phyloP scores from a whole-genome alignment of 2,329 filamentous ascomycete species.

The Claviceps spartinae region DNA sequence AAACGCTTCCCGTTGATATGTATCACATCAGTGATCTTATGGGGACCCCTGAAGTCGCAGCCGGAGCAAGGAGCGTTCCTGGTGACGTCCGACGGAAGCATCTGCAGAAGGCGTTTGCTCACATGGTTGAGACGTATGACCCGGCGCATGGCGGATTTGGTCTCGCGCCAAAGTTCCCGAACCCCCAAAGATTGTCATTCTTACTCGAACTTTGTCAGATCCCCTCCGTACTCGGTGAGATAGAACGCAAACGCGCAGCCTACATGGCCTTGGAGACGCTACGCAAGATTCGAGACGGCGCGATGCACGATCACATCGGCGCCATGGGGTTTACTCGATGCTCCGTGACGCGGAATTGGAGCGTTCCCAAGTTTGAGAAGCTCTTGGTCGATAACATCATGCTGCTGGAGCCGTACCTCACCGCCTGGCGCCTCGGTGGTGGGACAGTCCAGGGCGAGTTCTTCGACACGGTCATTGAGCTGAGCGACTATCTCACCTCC shows the following conservation, averaged over 20 bases:
- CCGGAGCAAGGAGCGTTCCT: background rate
- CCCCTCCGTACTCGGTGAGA: slow-evolving; percentile 66
- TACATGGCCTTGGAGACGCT: slow-evolving; percentile 74
- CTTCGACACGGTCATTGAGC: slow-evolving; percentile 63
- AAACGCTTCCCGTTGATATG: slow-evolving; percentile 14
- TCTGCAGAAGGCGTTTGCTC: slow-evolving; percentile 74
- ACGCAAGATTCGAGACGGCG: slow-evolving; percentile 51
- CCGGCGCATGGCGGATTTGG: slow-evolving; percentile 68
- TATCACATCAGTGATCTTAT: background rate
- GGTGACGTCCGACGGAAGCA: slow-evolving; percentile 63
- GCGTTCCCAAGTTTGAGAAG: slow-evolving; percentile 91
- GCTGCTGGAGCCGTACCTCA: slow-evolving; percentile 68
- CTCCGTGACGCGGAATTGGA: slow-evolving; percentile 85
- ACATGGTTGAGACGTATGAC: slow-evolving; percentile 74
- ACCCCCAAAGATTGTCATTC: slow-evolving; percentile 72
- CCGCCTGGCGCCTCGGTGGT: slow-evolving; percentile 57
- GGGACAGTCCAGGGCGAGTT: slow-evolving; percentile 51
- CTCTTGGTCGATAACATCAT: slow-evolving; percentile 89
- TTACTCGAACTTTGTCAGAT: slow-evolving; percentile 62
- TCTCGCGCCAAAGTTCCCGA: slow-evolving; percentile 75
- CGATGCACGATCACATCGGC: slow-evolving; percentile 42
- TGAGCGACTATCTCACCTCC: slow-evolving; percentile 68
- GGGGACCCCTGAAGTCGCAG: slow-evolving; percentile 3
- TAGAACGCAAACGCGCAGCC: slow-evolving; percentile 59
- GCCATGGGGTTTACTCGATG: slow-evolving; percentile 50